phyloP scores from a whole-genome alignment of 495 filamentous ascomycete species.

The Trypethelium eluteriae region DNA sequence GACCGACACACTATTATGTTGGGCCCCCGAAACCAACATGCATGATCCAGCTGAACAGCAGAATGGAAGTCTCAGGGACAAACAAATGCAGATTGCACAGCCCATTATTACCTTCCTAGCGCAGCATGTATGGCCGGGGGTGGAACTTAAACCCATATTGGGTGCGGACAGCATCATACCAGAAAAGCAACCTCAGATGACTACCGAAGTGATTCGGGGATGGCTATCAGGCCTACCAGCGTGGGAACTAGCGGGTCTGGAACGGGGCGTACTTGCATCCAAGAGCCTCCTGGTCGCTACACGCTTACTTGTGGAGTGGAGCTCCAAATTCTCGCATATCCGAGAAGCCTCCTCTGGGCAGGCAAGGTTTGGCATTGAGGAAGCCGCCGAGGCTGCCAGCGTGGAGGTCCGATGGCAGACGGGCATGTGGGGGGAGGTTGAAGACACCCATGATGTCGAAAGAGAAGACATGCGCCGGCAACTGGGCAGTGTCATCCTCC shows the following conservation, averaged over 20 bases:
- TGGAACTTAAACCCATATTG: slow-evolving; percentile 68
- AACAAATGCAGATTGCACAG: slow-evolving; percentile 59
- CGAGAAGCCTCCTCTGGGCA: slow-evolving; percentile 33
- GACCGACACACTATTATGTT: slow-evolving; percentile 91
- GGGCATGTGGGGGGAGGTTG: slow-evolving; percentile 86
- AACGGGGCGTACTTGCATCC: slow-evolving; percentile 70
- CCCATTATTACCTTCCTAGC: slow-evolving; percentile 64
- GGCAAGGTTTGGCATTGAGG: slow-evolving; percentile 51
- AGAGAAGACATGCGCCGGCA: slow-evolving; percentile 85
- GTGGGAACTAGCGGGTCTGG: slow-evolving; percentile 79
- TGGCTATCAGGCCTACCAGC: slow-evolving; percentile 67
- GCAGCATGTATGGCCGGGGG: slow-evolving; percentile 73
- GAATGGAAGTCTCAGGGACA: slow-evolving; percentile 53
- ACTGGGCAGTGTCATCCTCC: slow-evolving; percentile 73
- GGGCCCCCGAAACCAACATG: slow-evolving; percentile 58
- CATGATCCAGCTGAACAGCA: slow-evolving; percentile 32
- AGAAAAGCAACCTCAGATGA: slow-evolving; percentile 57
- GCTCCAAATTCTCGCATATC: slow-evolving; percentile 50
- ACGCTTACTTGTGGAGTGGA: slow-evolving; percentile 81
- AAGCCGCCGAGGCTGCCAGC: slow-evolving; percentile 69
- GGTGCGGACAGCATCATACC: slow-evolving; percentile 67
- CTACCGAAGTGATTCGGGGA: slow-evolving; percentile 62
- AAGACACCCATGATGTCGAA: slow-evolving; percentile 97
- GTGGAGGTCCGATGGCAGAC: slow-evolving; percentile 90
- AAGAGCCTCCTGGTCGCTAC: slow-evolving; percentile 78